These are phyloP conservation scores for Fermentozyma sake DNA, from an alignment of 1,139 yeast species.

Conservation along the genomic window DNA sequence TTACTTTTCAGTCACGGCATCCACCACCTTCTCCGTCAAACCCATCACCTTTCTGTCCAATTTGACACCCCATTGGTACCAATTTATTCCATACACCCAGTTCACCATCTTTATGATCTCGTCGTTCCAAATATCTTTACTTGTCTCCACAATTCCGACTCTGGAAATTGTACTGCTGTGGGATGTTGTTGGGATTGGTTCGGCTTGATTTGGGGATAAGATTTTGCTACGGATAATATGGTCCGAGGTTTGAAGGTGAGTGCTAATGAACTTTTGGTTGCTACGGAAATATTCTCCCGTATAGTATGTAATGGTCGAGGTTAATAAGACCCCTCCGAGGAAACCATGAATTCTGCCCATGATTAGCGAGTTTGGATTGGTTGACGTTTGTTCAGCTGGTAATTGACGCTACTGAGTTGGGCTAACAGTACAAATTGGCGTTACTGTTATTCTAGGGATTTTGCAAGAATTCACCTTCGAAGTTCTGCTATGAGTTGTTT, in stretches of 20 bases:
- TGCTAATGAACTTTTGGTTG: slow-evolving; percentile 44
- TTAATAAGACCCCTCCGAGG: slow-evolving; percentile 53
- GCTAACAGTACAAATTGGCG: too few relatives aligned
- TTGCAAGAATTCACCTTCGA: too few relatives aligned
- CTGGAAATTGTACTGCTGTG: slow-evolving; percentile 25
- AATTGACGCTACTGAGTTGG: too few relatives aligned
- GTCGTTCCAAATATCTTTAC: slow-evolving; percentile 79
- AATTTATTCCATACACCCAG: slow-evolving; percentile 56
- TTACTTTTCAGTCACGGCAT: slow-evolving; percentile 17
- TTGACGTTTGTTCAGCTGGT: slow-evolving; percentile 1
- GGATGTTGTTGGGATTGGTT: slow-evolving; percentile 38
- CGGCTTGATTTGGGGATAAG: slow-evolving; percentile 34
- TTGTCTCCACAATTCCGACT: slow-evolving; percentile 48
- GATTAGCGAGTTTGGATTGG: slow-evolving; percentile 2
- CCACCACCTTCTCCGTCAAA: slow-evolving; percentile 29
- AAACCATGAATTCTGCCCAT: slow-evolving; percentile 15
- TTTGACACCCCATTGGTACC: slow-evolving; percentile 41
- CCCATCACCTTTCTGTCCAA: slow-evolving; percentile 31
- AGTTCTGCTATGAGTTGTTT: too few relatives aligned
- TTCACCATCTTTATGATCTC: slow-evolving; percentile 65
- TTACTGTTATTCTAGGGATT: too few relatives aligned
- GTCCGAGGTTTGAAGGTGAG: slow-evolving; percentile 46
- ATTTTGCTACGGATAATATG: slow-evolving; percentile 48
- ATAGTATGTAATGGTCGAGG: slow-evolving; percentile 61
- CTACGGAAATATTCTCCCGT: slow-evolving; percentile 56